These are phyloP conservation scores for Fimicolochytrium jonesii DNA, from an alignment of 192 early-diverging fungal genomes.

Conservation along the genomic window DNA sequence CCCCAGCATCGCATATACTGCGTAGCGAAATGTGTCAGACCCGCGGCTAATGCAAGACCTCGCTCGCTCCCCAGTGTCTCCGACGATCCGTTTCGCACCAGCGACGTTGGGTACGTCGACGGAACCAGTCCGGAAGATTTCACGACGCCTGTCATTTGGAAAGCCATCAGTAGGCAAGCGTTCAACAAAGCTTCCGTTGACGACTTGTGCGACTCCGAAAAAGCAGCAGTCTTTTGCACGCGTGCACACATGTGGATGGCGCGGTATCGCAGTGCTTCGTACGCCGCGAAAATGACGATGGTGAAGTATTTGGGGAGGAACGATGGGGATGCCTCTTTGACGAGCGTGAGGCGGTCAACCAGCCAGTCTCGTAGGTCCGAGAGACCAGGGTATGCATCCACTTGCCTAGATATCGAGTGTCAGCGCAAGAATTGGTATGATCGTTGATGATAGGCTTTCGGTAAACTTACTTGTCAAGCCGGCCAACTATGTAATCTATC, in stretches of 20 bases:
- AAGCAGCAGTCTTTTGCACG: slow-evolving; percentile 24
- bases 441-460: background rate
- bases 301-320: slow-evolving; percentile 94
- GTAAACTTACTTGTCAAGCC: slow-evolving; percentile 56
- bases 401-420: no score
- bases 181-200: slow-evolving; percentile 63
- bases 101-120: slow-evolving; percentile 23
- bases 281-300: slow-evolving; percentile 70
- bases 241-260: slow-evolving; percentile 52
- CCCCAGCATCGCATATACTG: slow-evolving; percentile 97
- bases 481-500: slow-evolving; percentile 76
- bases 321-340: slow-evolving; percentile 74
- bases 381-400: slow-evolving; percentile 32
- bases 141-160: slow-evolving; percentile 80
- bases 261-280: slow-evolving; percentile 61
- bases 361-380: slow-evolving; percentile 70
- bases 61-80: slow-evolving; percentile 16
- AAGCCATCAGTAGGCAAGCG: slow-evolving; percentile 70
- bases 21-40: slow-evolving; percentile 90
- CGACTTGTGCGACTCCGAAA: slow-evolving; percentile 45
- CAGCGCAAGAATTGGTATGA: background rate
- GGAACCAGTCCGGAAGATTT: slow-evolving; percentile 81
- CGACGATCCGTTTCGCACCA: background rate
- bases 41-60: slow-evolving; percentile 74
- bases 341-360: slow-evolving; percentile 58